Conservation (phyloP, 345 rosid genomes). For the Acer saccharum region DNA sequence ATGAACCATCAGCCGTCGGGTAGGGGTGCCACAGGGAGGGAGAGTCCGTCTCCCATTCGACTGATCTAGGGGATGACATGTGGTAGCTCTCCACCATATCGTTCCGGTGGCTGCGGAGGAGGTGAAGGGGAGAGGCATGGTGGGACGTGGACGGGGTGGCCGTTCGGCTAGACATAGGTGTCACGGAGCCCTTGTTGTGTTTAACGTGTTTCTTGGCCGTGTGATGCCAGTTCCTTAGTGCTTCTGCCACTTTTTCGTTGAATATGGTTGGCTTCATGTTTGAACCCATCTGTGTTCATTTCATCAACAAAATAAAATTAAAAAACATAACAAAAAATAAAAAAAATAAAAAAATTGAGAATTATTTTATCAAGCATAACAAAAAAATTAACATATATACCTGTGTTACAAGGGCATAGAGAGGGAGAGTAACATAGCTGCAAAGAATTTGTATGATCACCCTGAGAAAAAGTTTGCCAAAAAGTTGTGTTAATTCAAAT, state of each 20-base stretch:
- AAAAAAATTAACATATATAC: slow-evolving; percentile 30
- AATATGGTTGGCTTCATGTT: slow-evolving; percentile 87
- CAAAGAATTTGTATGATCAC: slow-evolving; percentile 75
- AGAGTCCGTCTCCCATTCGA: slow-evolving; percentile 39
- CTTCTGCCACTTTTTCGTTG: slow-evolving; percentile 67
- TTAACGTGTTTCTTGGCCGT: slow-evolving; percentile 67
- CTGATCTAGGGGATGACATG: slow-evolving; percentile 39
- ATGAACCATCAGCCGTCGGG: slow-evolving; percentile 24
- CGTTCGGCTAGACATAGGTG: slow-evolving; percentile 67
- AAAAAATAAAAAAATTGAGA: too few species aligned
- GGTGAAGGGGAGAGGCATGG: slow-evolving; percentile 59
- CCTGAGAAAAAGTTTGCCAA: slow-evolving; percentile 38
- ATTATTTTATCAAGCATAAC: background rate
- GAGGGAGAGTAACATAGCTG: slow-evolving; percentile 95
- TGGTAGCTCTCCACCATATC: slow-evolving; percentile 37
- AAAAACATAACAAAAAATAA: too few species aligned
- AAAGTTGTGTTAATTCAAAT: background rate
- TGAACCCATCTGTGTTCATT: slow-evolving; percentile 73
- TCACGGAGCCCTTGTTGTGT: slow-evolving; percentile 49
- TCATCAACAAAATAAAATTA: too few species aligned
- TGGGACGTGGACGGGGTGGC: slow-evolving; percentile 69
- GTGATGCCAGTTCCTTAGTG: slow-evolving; percentile 76
- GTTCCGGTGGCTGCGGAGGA: slow-evolving; percentile 43
- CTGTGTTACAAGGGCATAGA: slow-evolving; percentile 91
- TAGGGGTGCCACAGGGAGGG: slow-evolving; percentile 28